Evolutionary conservation across 345 rosid genomes (phyloP).

Genomic region (Salix caprea): DNA sequence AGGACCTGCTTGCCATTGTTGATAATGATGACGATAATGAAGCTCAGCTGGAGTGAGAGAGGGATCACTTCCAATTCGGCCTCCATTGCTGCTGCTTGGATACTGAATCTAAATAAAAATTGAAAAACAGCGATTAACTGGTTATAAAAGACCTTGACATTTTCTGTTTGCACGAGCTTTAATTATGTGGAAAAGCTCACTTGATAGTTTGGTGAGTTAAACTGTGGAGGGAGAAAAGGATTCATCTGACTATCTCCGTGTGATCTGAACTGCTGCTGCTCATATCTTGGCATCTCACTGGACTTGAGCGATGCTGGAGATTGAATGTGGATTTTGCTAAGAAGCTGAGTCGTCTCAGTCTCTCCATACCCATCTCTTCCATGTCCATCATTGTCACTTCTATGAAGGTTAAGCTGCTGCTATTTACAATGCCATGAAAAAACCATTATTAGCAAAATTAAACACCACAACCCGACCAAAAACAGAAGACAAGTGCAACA

Average conservation of each 20-base stretch:
- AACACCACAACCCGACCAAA: not conserved
- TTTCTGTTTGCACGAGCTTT: not conserved
- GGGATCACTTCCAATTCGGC: slow-evolving; percentile 56
- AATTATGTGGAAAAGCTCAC: slow-evolving; percentile 13
- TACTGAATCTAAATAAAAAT: slow-evolving; percentile 24
- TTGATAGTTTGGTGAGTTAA: slow-evolving; percentile 29
- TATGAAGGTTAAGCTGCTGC: slow-evolving; percentile 20
- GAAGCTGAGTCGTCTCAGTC: slow-evolving; percentile 48
- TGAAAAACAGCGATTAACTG: not conserved
- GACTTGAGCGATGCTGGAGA: slow-evolving; percentile 35
- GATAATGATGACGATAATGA: slow-evolving; percentile 23
- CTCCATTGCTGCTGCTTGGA: slow-evolving; percentile 60
- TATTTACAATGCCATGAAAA: not conserved
- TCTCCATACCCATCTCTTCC: slow-evolving; percentile 36
- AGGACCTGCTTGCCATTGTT: slow-evolving; percentile 48
- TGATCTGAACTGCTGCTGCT: slow-evolving; percentile 34
- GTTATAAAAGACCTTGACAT: not conserved
- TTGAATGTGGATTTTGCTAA: slow-evolving; percentile 52
- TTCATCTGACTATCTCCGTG: slow-evolving; percentile 28
- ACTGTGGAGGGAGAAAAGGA: slow-evolving; percentile 36
- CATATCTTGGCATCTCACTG: slow-evolving; percentile 34
- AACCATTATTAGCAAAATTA: not conserved
- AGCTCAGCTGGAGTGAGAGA: slow-evolving; percentile 40
- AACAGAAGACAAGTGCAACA: not conserved
- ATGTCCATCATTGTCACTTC: slow-evolving; percentile 18